Evolutionary conservation across 2,329 filamentous ascomycete genomes (phyloP).

Genomic region (Pestalotiopsis sp.): DNA sequence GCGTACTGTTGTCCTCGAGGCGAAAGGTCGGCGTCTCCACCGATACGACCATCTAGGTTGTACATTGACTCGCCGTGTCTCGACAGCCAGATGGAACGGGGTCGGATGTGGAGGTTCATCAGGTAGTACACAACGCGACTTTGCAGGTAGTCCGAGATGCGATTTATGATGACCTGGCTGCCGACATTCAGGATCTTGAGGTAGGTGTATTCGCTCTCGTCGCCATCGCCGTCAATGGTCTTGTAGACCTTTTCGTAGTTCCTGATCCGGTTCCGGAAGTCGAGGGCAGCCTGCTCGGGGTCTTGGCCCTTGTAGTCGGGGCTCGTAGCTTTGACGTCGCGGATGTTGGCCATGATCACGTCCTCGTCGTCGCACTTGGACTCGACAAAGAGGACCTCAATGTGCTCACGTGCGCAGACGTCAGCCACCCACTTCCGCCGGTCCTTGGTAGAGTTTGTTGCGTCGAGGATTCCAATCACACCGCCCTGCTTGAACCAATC

Average conservation of each 20-base stretch:
- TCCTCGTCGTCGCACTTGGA: constrained; percentile 96
- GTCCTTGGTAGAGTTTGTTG: constrained; percentile 92
- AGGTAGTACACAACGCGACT: constrained; percentile 97
- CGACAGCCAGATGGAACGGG: constrained; percentile 94
- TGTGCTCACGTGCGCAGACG: constrained; percentile 70
- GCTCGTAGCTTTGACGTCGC: constrained; percentile 94
- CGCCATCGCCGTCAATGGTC: constrained; percentile 78
- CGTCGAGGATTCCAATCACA: constrained; percentile 90
- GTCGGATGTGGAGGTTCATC: constrained; percentile 98
- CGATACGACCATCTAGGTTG: constrained; percentile 89
- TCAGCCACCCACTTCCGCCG: constrained; percentile 91
- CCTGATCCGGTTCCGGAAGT: constrained; percentile 91
- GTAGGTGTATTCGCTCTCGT: constrained; percentile 88
- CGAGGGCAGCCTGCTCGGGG: constrained; percentile 84
- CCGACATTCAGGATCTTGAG: constrained; percentile 98
- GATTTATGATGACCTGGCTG: constrained; percentile 96
- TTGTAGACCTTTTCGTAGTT: constrained; percentile 98
- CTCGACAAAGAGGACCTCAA: constrained; percentile 95
- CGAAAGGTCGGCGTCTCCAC: constrained; percentile 87
- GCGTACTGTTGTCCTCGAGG: constrained; percentile 87
- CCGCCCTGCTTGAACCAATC: constrained; percentile 85
- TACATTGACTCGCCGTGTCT: constrained; percentile 93
- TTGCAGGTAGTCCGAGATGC: constrained; percentile 94
- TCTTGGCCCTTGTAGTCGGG: constrained; percentile 95
- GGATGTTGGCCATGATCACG: constrained; percentile 96